phyloP scores from a whole-genome alignment of 1,284 basidiomycete species.

The Boletus holoroseus region DNA sequence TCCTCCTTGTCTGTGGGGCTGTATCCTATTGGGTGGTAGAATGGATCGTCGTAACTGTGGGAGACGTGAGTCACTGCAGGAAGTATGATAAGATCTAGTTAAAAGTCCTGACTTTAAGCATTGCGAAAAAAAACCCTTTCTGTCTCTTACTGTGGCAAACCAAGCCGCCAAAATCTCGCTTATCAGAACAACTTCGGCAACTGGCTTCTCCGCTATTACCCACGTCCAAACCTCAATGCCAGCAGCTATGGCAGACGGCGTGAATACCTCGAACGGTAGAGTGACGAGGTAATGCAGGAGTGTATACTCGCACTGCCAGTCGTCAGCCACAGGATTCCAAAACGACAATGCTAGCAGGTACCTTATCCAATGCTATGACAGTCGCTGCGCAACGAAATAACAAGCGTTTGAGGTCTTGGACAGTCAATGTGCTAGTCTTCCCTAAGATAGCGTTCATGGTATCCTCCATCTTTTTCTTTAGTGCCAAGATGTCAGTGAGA shows the following conservation, averaged over 20 bases:
- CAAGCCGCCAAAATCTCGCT: conserved; percentile 85
- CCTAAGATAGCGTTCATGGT: conserved; percentile 65
- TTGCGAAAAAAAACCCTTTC: conserved; percentile 80
- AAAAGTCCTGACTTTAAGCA: conserved; percentile 62
- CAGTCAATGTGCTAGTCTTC: conserved; percentile 66
- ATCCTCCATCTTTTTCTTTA: conserved; percentile 66
- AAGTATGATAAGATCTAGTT: conserved; percentile 1
- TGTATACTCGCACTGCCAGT: conserved; percentile 71
- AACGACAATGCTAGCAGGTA: conserved; percentile 29
- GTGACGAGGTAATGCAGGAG: conserved; percentile 85
- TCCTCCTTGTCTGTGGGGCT: conserved; percentile 84
- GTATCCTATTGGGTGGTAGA: conserved; percentile 83
- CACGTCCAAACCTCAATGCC: conserved; percentile 97
- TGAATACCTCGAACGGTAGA: conserved; percentile 87
- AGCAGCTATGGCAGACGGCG: conserved; percentile 77
- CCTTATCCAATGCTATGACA: conserved; percentile 66
- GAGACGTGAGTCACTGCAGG: conserved; percentile 5
- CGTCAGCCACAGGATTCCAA: neutral
- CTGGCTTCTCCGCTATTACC: conserved; percentile 86
- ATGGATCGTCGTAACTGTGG: conserved; percentile 78
- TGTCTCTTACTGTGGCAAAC: conserved; percentile 73
- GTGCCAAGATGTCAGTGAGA: conserved; percentile 52
- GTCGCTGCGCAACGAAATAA: conserved; percentile 85
- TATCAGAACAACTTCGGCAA: conserved; percentile 70
- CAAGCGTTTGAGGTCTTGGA: conserved; percentile 79